Evolutionary conservation across 192 early-diverging fungal genomes (phyloP), one percentile per base, ranked within the genome.

Genomic region (Backusella macrospora): DNA sequence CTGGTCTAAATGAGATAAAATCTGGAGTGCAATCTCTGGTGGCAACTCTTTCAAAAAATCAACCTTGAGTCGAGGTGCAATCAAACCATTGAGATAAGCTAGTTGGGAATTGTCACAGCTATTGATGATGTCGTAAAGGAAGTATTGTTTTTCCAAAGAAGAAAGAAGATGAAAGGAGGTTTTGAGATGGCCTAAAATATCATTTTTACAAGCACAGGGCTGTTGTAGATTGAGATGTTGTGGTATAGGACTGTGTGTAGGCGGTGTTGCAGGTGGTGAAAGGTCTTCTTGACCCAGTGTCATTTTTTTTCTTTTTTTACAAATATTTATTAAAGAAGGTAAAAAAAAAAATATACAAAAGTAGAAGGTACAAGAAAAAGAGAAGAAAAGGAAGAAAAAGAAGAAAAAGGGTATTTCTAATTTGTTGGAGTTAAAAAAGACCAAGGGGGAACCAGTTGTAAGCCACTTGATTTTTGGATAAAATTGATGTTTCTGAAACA

Each of bases 11-110:
- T 93, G 94, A 46, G 87, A 85, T 23, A 99, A 86, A 77, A 98
- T 90, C 72, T 95, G 93, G 68, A 93, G 90, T n/a, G 89, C 76
- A n/a, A 92, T 83, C 74, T 95, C 92, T 38, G 84, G 65, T 16
- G 94, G 94, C 65, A 95, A 81, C 23, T 90, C 88, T 65, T 86
- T 90, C 16, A 99, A 66, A 81, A 98, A 98, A 84, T 99, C 96
- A 76, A 94, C 88, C 75, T 96, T 95, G 68, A 98, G 85, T 65
- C 78, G 82, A 34, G 87, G 87, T 6, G 83, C 80, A 71, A 88
- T 88, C 29, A 82, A 72, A 52, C 76, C 78, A 46, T 81, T 81
- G 5, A 88, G 73, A 73, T 78, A 84, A 23, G 82, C 76, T 18
- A 88, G 78, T 39, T 88, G 83, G 10, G 82, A 65, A 62, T 72